These are phyloP conservation scores for Kernera saxatilis DNA, from an alignment of 345 rosid species.

Conservation along the genomic window DNA sequence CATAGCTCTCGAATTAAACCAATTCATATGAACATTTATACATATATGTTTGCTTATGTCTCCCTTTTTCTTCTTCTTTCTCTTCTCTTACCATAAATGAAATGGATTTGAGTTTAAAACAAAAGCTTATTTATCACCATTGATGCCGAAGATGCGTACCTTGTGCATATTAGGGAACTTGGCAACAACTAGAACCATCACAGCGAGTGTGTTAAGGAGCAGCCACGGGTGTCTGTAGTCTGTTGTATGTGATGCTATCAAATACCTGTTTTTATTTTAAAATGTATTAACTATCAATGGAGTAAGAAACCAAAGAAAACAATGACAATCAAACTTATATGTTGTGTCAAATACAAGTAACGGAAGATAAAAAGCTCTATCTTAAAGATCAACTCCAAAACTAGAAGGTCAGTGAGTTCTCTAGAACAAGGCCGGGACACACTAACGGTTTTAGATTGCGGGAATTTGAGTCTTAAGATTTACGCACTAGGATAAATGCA, in stretches of 20 bases:
- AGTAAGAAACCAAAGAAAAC: not conserved
- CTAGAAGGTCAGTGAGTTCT: not conserved
- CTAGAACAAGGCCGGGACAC: not conserved
- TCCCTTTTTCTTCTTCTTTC: not conserved
- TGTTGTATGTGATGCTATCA: conserved; percentile 97
- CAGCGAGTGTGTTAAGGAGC: conserved; percentile 83
- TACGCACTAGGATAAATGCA: not conserved
- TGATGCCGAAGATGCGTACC: conserved; percentile 98
- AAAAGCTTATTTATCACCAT: conserved; percentile 53
- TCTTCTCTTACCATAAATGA: conserved; percentile 2
- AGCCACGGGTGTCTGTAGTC: conserved; percentile 93
- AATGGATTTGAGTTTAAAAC: not conserved
- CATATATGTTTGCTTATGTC: not conserved
- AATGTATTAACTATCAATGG: not conserved
- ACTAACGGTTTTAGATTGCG: not conserved
- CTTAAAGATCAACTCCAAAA: not conserved
- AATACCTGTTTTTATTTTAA: conserved; percentile 45
- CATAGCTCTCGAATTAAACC: not conserved
- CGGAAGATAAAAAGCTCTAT: not conserved
- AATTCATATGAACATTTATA: conserved; percentile 23
- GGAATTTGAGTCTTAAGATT: not conserved
- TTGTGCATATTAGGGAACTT: conserved; percentile 99
- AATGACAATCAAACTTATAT: not conserved
- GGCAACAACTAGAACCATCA: conserved; percentile 78
- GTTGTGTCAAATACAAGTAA: not conserved